Conservation (phyloP, 2,329 filamentous ascomycete species). For the Trichoderma harzianum region DNA sequence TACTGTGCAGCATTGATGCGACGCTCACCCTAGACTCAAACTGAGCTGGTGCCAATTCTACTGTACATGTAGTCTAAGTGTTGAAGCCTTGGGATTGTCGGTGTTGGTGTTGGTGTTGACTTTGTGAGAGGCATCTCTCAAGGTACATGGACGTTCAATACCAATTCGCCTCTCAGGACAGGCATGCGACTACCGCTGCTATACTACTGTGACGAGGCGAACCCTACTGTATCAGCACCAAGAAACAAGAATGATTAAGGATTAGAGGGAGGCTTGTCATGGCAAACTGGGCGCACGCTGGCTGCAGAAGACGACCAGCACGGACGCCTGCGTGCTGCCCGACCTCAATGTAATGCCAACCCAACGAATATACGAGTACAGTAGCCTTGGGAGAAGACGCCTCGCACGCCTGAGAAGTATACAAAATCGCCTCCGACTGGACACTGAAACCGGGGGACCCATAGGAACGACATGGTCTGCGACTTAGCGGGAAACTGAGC, state of each 20-base stretch:
- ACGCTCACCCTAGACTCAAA: not conserved
- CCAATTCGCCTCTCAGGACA: not conserved
- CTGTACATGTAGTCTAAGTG: not conserved
- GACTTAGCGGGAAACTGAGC: constrained; percentile 17
- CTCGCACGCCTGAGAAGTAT: constrained; percentile 13
- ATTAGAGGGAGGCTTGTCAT: not conserved
- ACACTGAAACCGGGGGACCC: constrained; percentile 15
- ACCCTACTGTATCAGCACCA: not conserved
- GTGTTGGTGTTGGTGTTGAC: not conserved
- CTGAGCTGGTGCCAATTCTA: not conserved
- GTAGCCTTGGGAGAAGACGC: constrained; percentile 5
- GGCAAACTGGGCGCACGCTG: not conserved
- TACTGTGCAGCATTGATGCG: constrained; percentile 6
- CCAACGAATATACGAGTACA: not conserved
- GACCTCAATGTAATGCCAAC: constrained; percentile 18
- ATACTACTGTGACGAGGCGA: not conserved
- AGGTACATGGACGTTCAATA: not conserved
- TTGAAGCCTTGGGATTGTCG: not conserved
- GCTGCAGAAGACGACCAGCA: constrained; percentile 2
- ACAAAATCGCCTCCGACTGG: constrained; percentile 1
- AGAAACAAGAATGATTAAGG: not conserved
- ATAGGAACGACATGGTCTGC: constrained; percentile 5
- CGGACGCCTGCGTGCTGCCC: constrained; percentile 17
- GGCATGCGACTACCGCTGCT: not conserved
- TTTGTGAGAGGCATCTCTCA: not conserved